Percentiles rank a stretch among this genome's conserved stretches.
These are phyloP conservation scores for Naganishia friedmannii DNA, from an alignment of 768 basidiomycete genomes.

Conservation along the genomic window DNA sequence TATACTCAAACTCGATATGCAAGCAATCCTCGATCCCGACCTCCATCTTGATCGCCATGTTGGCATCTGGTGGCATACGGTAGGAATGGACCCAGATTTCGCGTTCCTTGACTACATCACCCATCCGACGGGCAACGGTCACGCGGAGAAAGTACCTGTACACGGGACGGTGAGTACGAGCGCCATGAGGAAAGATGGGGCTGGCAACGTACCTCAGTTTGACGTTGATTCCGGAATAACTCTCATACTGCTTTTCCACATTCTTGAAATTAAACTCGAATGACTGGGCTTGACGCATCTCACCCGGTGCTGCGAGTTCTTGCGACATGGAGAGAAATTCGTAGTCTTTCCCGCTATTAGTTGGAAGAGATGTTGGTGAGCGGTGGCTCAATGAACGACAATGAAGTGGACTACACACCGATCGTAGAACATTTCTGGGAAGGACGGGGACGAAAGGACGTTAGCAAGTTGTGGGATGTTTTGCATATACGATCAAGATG, in stretches of 20 bases:
- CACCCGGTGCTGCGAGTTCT: constrained; percentile 91
- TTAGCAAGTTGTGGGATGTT: too few species aligned
- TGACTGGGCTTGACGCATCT: constrained; percentile 92
- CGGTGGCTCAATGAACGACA: too few species aligned
- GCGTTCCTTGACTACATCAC: constrained; percentile 86
- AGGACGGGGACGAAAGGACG: neutral
- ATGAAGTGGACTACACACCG: too few species aligned
- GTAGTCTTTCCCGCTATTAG: constrained; percentile 81
- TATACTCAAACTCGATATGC: constrained; percentile 99
- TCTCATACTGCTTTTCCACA: constrained; percentile 98
- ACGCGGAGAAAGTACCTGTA: constrained; percentile 86
- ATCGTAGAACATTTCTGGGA: constrained; percentile 84
- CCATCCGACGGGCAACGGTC: constrained; percentile 83
- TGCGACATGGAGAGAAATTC: constrained; percentile 94
- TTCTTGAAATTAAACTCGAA: constrained; percentile 98
- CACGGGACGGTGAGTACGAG: neutral
- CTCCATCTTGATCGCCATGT: constrained; percentile 99
- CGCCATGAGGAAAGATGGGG: neutral
- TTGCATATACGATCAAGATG: too few species aligned
- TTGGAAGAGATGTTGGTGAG: neutral
- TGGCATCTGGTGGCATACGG: constrained; percentile 96
- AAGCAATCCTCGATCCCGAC: constrained; percentile 98
- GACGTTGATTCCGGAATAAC: constrained; percentile 96
- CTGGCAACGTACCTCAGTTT: constrained; percentile 73
- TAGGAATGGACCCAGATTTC: constrained; percentile 98